Evolutionary conservation across 2,329 filamentous ascomycete species (phyloP), one percentile per base, ranked within the genome.

Genomic region (Orbilia javanica): DNA sequence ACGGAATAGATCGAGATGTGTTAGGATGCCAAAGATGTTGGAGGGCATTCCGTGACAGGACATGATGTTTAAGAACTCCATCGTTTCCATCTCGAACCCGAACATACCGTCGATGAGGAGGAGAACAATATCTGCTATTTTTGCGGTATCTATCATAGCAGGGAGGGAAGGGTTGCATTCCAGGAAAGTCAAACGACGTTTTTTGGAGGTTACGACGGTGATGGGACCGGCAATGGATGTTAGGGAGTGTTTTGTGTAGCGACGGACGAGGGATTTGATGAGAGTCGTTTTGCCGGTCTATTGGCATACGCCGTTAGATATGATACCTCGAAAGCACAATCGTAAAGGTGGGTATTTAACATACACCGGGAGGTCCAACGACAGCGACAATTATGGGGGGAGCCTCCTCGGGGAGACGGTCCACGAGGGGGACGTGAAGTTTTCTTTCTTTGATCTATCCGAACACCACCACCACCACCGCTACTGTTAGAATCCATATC

Each of bases 71-170:
- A 99, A 86, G 79, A 99, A 99, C 85, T 99, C 96, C 96, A 99
- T 99, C 0, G 96, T 99, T 87, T 99, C 96, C 96, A 99, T 99
- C 85, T 99, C 96, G 83, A 99, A 99, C 13, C 96, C 96, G 82
- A 92, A 99, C 85, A 98, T 98, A 70, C 96, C 96, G 83, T 99
- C 96, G 81, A 99, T 99, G 93, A 99, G 96, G 71, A 99, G 88
- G 62, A 99, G 88, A 4, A 98, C 93, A 82, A 99, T 97, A 84
- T 99, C 96, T 18, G 96, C 96, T 50, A 99, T 93, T 85, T 99
- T 99, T 76, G 96, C 93, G 71, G 97, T 89, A 84, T 99, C 96
- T 80, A 99, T 94, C 93, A 98, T 97, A 80, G 93, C 92, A 79
- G 96, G 94, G 67, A 99, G 89, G 81, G 96, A 94, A 83, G 98